Evolutionary conservation across 257 asterid genomes (phyloP).

Genomic region (Jacaranda mimosifolia): DNA sequence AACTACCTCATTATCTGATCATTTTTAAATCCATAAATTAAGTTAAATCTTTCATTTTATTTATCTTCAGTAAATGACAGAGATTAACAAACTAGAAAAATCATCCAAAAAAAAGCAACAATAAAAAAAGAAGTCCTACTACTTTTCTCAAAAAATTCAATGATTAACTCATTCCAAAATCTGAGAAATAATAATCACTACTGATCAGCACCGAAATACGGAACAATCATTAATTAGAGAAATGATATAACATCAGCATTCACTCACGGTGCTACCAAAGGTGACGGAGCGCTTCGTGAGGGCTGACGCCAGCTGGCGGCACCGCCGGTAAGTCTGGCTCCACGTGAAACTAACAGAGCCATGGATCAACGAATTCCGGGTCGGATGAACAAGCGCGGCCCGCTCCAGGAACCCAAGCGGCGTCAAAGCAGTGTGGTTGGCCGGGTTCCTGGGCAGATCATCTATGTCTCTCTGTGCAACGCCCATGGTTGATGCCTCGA

Average conservation of each 20-base stretch:
- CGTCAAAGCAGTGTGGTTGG: conserved; percentile 68
- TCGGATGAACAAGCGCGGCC: conserved; percentile 68
- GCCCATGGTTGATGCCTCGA: conserved; percentile 5
- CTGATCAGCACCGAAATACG: background rate
- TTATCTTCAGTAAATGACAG: background rate
- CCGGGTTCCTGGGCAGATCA: conserved; percentile 70
- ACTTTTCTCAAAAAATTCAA: background rate
- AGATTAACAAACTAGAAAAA: background rate
- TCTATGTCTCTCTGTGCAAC: conserved; percentile 65
- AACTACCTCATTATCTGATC: too few relatives aligned
- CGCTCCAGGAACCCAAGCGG: conserved; percentile 75
- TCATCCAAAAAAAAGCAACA: background rate
- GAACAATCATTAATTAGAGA: background rate
- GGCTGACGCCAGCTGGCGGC: conserved; percentile 81
- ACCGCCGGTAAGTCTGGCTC: conserved; percentile 75
- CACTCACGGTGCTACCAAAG: conserved; percentile 70
- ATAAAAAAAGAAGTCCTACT: background rate
- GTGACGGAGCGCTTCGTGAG: conserved; percentile 57
- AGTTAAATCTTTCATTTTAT: background rate
- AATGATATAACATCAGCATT: background rate
- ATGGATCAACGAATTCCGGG: conserved; percentile 64
- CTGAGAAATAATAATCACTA: too few relatives aligned
- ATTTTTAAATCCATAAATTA: background rate
- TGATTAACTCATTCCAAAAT: background rate
- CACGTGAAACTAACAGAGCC: conserved; percentile 64